Conservation (phyloP, 2,329 filamentous ascomycete species). For the Nemania serpens region DNA sequence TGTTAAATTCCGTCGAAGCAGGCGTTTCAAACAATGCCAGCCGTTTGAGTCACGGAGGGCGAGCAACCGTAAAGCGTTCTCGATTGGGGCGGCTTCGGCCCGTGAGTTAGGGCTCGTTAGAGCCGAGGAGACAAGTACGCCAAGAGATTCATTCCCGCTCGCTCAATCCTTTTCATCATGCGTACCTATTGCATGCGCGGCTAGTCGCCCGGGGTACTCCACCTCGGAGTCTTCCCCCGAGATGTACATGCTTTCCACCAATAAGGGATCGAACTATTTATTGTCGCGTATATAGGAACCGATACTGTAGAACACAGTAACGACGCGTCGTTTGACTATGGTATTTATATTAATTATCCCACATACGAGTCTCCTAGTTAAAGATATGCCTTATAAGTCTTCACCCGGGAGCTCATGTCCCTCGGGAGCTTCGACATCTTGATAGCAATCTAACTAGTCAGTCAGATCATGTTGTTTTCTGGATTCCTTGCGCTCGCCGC, state of each 20-base stretch:
- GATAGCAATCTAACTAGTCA: background rate
- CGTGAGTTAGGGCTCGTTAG: too few species aligned
- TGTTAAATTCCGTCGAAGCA: too few species aligned
- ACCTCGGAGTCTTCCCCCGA: background rate
- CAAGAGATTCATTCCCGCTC: too few species aligned
- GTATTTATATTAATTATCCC: too few species aligned
- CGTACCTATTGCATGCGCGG: background rate
- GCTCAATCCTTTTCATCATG: too few species aligned
- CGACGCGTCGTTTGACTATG: too few species aligned
- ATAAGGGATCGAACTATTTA: too few species aligned
- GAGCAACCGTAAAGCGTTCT: too few species aligned
- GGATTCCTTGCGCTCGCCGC: slow-evolving; percentile 29
- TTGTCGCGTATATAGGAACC: too few species aligned
- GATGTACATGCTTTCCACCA: slow-evolving; percentile 24
- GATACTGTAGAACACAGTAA: background rate
- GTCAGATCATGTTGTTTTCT: slow-evolving; percentile 31
- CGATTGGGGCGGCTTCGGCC: background rate
- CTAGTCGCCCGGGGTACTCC: background rate
- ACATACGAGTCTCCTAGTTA: background rate
- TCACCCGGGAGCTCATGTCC: background rate
- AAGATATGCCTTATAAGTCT: background rate
- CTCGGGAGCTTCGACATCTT: background rate
- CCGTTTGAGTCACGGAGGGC: too few species aligned
- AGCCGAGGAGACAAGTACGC: too few species aligned
- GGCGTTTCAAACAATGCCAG: too few species aligned